A percentile compares a stretch with the other conserved stretches of the same genome.
phyloP scores from a whole-genome alignment of 208 protist genomes.

The Leishmania aethiopica region DNA sequence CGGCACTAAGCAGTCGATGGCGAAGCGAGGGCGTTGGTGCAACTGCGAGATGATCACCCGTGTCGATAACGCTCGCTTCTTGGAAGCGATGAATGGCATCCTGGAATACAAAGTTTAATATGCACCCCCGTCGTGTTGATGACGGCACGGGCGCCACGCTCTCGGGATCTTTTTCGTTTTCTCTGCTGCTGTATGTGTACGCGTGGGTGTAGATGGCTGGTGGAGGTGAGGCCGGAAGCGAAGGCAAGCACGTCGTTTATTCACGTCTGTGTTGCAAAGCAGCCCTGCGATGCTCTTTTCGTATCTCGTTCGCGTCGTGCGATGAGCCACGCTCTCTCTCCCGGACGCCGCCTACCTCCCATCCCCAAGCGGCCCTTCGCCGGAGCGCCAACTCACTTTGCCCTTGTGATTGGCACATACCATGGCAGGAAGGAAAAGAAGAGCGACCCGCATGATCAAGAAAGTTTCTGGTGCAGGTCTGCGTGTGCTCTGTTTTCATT shows the following conservation, averaged over 20 bases:
- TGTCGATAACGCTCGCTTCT: conserved; percentile 8
- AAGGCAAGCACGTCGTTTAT: background rate
- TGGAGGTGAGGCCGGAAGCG: background rate
- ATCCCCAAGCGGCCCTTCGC: background rate
- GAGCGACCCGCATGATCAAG: background rate
- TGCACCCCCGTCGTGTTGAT: background rate
- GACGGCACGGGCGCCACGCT: background rate
- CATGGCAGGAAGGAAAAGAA: background rate
- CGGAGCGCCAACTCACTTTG: background rate
- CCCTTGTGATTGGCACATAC: background rate
- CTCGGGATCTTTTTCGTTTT: background rate
- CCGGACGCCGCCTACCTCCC: background rate
- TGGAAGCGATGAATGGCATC: conserved; percentile 45
- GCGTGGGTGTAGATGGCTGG: background rate
- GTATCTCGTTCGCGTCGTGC: background rate
- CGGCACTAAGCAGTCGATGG: conserved; percentile 86
- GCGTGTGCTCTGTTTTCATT: background rate
- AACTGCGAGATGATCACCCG: conserved; percentile 72
- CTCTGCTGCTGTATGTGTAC: background rate
- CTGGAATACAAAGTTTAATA: conserved; percentile 33
- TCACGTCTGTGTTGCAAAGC: background rate
- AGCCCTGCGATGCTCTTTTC: background rate
- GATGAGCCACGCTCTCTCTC: background rate
- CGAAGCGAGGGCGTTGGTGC: conserved; percentile 76
- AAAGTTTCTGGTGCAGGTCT: background rate